Conservation (phyloP, 164 flowering plant genomes). For the Amborella trichopoda region DNA sequence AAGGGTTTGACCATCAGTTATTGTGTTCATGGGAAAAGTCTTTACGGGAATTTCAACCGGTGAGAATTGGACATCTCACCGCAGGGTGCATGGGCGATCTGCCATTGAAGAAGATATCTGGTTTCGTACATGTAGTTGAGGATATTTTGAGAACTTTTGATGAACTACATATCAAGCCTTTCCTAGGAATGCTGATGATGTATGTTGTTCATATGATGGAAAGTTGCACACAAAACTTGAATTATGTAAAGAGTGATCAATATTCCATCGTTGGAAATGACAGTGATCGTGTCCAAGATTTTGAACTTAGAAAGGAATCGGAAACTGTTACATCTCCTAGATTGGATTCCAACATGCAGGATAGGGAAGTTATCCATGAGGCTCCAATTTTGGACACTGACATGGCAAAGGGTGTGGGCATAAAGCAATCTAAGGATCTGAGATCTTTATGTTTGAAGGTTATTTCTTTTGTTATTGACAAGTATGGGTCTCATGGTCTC, state of each 20-base stretch:
- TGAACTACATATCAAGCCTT: constrained; percentile 53
- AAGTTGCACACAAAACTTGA: constrained; percentile 45
- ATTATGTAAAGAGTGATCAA: constrained; percentile 12
- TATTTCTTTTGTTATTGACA: constrained; percentile 46
- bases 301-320: not conserved
- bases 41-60: constrained; percentile 20
- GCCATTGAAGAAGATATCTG: constrained; percentile 68
- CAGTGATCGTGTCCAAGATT: not conserved
- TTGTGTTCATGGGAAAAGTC: constrained; percentile 19
- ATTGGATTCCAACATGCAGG: not conserved
- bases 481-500: constrained; percentile 59
- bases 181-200: constrained; percentile 62
- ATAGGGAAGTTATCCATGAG: not conserved
- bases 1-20: constrained; percentile 15
- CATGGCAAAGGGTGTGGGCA: not conserved
- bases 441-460: constrained; percentile 79
- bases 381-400: not conserved
- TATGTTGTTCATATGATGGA: constrained; percentile 59
- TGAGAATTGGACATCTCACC: constrained; percentile 30
- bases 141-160: constrained; percentile 71
- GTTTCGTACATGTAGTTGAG: constrained; percentile 77
- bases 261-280: constrained; percentile 9
- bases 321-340: not conserved
- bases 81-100: constrained; percentile 25
- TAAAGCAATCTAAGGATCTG: constrained; percentile 66